phyloP scores from a whole-genome alignment of 2,329 filamentous ascomycete genomes.

The Nothopassalora personata region DNA sequence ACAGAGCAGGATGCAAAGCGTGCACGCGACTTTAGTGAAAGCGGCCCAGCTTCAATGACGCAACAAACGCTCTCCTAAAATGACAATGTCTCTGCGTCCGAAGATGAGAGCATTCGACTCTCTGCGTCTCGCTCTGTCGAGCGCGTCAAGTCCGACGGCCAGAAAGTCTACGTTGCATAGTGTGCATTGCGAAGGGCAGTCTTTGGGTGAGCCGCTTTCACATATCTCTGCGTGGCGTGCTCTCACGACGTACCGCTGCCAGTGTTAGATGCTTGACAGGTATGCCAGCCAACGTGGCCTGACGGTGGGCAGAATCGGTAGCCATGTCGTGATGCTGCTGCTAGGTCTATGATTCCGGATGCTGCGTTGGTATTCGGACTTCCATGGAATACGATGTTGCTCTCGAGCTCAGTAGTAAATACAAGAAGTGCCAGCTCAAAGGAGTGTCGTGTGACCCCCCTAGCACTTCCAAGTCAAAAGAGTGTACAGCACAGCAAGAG shows the following conservation, averaged over 20 bases:
- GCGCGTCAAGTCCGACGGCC: too few species aligned
- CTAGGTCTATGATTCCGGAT: neutral
- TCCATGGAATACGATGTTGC: neutral
- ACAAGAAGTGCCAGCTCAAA: neutral
- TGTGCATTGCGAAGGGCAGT: too few species aligned
- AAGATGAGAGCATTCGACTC: too few species aligned
- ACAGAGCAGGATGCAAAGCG: constrained; percentile 8
- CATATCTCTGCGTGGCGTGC: neutral
- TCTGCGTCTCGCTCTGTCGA: too few species aligned
- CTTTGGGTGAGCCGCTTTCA: too few species aligned
- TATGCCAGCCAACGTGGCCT: constrained; percentile 45
- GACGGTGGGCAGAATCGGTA: constrained; percentile 17
- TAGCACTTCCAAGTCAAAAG: neutral
- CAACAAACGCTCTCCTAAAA: too few species aligned
- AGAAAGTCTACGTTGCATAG: too few species aligned
- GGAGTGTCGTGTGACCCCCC: constrained; percentile 5
- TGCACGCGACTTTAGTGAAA: too few species aligned
- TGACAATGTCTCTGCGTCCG: too few species aligned
- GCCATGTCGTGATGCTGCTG: constrained; percentile 11
- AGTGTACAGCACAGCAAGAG: constrained; percentile 1
- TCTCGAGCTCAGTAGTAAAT: neutral
- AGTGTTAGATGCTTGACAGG: constrained; percentile 64
- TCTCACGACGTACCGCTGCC: constrained; percentile 46
- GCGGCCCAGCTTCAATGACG: too few species aligned
- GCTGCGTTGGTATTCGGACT: neutral